Conservation (phyloP, 768 basidiomycete genomes). For the Pleurotus ostreatus region DNA sequence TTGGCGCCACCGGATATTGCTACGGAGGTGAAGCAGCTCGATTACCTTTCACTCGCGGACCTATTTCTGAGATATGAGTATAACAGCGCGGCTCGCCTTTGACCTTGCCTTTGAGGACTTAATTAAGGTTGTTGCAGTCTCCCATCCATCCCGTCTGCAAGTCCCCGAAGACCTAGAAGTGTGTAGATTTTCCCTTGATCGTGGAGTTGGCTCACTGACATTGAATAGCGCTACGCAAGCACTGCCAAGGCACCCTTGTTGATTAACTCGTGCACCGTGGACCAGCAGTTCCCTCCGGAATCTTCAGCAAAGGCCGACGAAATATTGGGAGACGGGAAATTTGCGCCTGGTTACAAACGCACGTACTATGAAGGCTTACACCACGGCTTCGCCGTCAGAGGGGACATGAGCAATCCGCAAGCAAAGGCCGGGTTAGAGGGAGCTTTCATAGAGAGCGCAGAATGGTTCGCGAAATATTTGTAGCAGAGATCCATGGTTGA, state of each 20-base stretch:
- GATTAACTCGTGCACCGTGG: constrained; percentile 61
- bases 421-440: constrained; percentile 52
- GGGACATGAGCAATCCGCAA: constrained; percentile 33
- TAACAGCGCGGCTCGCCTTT: constrained; percentile 30
- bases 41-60: constrained; percentile 17
- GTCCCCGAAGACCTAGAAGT: constrained; percentile 63
- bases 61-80: constrained; percentile 20
- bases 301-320: constrained; percentile 41
- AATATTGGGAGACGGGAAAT: constrained; percentile 43
- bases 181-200: constrained; percentile 7
- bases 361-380: constrained; percentile 26
- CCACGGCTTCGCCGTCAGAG: constrained; percentile 43
- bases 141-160: constrained; percentile 60
- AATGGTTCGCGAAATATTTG: constrained; percentile 36
- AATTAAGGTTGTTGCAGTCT: constrained; percentile 42
- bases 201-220: background rate
- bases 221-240: constrained; percentile 39
- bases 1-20: constrained; percentile 30
- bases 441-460: constrained; percentile 44
- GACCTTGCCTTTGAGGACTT: constrained; percentile 56
- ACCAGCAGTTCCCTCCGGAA: constrained; percentile 46
- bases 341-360: constrained; percentile 45
- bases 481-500: background rate
- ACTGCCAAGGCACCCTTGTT: constrained; percentile 52
- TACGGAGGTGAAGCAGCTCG: constrained; percentile 15